phyloP scores from a whole-genome alignment of 1,284 basidiomycete species.

The Ceratorhiza oryzae-sativae region DNA sequence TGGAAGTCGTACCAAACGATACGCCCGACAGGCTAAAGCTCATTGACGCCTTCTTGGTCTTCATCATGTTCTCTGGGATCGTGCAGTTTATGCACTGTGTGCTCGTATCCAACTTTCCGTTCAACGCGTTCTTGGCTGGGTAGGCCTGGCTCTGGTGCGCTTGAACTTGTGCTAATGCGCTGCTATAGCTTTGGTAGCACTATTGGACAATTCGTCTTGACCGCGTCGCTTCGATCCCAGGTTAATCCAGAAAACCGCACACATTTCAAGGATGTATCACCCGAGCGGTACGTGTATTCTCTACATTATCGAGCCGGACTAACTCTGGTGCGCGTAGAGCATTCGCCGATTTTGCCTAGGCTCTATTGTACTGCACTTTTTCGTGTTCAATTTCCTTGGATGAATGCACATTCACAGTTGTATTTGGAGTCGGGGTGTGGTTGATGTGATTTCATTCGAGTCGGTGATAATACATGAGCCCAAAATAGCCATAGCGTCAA shows the following conservation, averaged over 20 bases:
- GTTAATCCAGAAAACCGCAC: slow-evolving; percentile 83
- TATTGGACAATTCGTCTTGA: slow-evolving; percentile 96
- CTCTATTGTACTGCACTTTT: slow-evolving; percentile 95
- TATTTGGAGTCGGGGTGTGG: background rate
- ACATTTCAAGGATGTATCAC: slow-evolving; percentile 90
- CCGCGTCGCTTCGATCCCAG: slow-evolving; percentile 90
- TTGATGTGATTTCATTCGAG: slow-evolving; percentile 24
- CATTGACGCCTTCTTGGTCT: slow-evolving; percentile 91
- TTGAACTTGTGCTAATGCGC: background rate
- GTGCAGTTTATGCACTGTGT: slow-evolving; percentile 92
- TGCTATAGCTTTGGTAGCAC: slow-evolving; percentile 84
- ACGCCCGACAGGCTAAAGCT: slow-evolving; percentile 89
- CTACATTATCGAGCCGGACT: slow-evolving; percentile 1
- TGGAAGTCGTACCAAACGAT: slow-evolving; percentile 79
- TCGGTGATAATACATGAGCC: slow-evolving; percentile 17
- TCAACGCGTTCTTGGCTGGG: slow-evolving; percentile 97
- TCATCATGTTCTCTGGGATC: slow-evolving; percentile 91
- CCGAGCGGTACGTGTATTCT: slow-evolving; percentile 78
- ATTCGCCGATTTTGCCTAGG: slow-evolving; percentile 96
- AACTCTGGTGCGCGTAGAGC: slow-evolving; percentile 63
- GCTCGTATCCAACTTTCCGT: slow-evolving; percentile 91
- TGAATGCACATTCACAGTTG: slow-evolving; percentile 50
- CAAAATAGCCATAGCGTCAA: slow-evolving; percentile 12
- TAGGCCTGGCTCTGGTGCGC: slow-evolving; percentile 49
- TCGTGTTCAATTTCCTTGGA: slow-evolving; percentile 96